Base-by-base conservation (phyloP, 805 yeast species). In the Candida awuae region DNA sequence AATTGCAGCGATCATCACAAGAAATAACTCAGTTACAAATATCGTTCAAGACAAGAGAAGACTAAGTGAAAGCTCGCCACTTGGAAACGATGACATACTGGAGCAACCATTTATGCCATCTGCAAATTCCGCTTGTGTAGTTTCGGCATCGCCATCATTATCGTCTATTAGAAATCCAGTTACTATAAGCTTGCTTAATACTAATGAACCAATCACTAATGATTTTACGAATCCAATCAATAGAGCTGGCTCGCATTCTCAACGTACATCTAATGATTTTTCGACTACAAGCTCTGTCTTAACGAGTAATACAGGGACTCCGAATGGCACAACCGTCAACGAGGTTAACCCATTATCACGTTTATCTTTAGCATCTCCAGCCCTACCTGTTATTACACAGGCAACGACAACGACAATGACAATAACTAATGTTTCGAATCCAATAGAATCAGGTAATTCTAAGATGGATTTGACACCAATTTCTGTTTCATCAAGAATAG, bases 321-420 rank as follows among this genome's bases (percentile, higher is more conserved):
- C 35, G 9, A 42, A 32, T 42, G 15, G 12, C 25, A 8, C 28
- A 12, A 25, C 10, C 15, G 17, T 13, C 15, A 29, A 29, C n/a
- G 43, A 40, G 42, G 29, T 13, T 13, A 59, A 59, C 37, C 62
- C 63, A 2, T 47, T 55, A 28, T 46, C 45, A 25, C 50, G 53
- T 37, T 47, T 60, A 17, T 48, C 58, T 21, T 37, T 57, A 8
- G 61, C 62, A 1, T 48, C 60, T 1, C 62, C 63, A 12, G 65
- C 65, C 1, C 41, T 60, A 22, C 65, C 65, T 12, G 58, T 59
- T 6, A 58, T 60, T 2, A 59, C 65, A 2, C 61, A 56, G 30
- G 61, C 65, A 13, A 60, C 65, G 1, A 60, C 65, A 2, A 58
- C 62, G 0, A 48, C 55, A 1, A 48, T 52, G 14, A 46, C 60